phyloP scores from a whole-genome alignment of 306 rosid genomes.

The Castanospermum australe region DNA sequence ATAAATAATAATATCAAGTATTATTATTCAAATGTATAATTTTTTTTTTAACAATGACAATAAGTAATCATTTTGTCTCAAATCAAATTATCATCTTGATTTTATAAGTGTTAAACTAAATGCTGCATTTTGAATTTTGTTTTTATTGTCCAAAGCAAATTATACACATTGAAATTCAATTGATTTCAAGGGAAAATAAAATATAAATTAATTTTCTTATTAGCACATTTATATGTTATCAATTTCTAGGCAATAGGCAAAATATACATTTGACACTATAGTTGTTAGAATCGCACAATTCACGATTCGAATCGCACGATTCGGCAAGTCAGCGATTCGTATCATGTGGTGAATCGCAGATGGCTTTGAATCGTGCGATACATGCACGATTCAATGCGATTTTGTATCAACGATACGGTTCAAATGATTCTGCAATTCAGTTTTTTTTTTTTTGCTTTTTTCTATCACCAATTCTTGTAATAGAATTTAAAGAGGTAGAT shows the following conservation, averaged over 20 bases:
- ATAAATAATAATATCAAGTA: neutral
- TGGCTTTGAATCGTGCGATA: too few relatives aligned
- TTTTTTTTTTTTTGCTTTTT: too few relatives aligned
- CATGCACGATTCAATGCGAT: too few relatives aligned
- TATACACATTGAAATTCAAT: neutral
- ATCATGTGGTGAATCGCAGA: too few relatives aligned
- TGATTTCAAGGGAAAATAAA: neutral
- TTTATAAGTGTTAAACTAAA: conserved; percentile 9
- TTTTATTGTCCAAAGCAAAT: neutral
- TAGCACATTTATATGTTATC: neutral
- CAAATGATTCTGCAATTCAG: too few relatives aligned
- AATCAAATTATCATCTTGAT: conserved; percentile 14
- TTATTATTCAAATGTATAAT: neutral
- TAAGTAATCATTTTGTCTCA: neutral
- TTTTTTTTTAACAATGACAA: neutral
- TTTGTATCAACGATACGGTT: too few relatives aligned
- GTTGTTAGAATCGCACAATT: too few relatives aligned
- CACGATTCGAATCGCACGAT: too few relatives aligned
- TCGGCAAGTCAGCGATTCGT: too few relatives aligned
- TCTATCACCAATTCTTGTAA: too few relatives aligned
- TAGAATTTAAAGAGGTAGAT: too few relatives aligned
- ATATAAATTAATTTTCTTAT: neutral
- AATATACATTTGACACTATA: neutral
- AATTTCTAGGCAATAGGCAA: conserved; percentile 3
- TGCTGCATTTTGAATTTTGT: neutral